Evolutionary conservation across 371 early-diverging fungal genomes (phyloP).

Genomic region (Mucor piriformis): DNA sequence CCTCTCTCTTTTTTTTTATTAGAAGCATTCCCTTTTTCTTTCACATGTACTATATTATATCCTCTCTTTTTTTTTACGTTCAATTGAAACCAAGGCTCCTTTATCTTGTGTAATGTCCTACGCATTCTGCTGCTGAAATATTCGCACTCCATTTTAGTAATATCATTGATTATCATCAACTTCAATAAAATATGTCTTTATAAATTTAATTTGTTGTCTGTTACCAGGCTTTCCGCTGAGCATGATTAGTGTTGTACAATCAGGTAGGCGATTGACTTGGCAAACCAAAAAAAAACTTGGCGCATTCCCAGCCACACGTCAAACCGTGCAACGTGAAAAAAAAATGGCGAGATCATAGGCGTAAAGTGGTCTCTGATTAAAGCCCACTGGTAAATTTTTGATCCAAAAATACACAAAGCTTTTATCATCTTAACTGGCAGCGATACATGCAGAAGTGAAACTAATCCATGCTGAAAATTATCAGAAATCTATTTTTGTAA

Average conservation of each 20-base stretch:
- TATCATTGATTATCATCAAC: too few species aligned
- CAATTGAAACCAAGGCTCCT: too few species aligned
- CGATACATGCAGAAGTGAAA: too few species aligned
- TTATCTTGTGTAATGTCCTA: not conserved
- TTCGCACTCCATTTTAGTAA: not conserved
- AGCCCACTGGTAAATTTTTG: not conserved
- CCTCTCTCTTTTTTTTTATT: slow-evolving; percentile 6
- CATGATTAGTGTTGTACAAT: too few species aligned
- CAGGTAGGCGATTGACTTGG: not conserved
- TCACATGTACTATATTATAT: not conserved
- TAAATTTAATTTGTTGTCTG: too few species aligned
- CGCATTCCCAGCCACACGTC: not conserved
- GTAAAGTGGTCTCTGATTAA: too few species aligned
- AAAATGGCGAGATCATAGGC: too few species aligned
- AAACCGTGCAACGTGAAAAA: not conserved
- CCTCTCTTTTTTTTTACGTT: not conserved
- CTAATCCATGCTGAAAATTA: too few species aligned
- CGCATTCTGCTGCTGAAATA: not conserved
- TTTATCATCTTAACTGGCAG: too few species aligned
- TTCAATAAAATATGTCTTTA: not conserved
- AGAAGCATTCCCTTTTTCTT: not conserved
- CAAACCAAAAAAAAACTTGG: not conserved
- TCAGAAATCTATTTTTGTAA: too few species aligned
- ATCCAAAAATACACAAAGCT: too few species aligned
- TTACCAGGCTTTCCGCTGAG: too few species aligned